Evolutionary conservation across 164 flowering plant genomes (phyloP).

Genomic region (Taxillus chinensis): DNA sequence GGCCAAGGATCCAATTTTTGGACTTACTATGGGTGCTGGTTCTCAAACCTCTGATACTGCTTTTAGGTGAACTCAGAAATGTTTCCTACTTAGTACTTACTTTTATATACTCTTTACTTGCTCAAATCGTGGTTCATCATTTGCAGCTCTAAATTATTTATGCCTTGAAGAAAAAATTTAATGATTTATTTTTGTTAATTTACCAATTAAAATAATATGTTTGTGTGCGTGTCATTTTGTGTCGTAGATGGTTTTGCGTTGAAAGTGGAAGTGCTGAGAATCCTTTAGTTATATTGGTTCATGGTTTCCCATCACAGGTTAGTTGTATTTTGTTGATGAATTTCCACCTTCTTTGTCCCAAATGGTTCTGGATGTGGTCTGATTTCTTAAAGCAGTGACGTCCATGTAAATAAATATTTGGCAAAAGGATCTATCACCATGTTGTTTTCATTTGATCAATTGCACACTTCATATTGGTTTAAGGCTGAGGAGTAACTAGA

Average conservation of each 20-base stretch:
- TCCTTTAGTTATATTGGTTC: constrained; percentile 53
- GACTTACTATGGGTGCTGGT: constrained; percentile 66
- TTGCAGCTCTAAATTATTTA: constrained; percentile 13
- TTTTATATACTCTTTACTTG: background rate
- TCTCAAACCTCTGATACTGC: constrained; percentile 67
- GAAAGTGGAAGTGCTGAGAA: constrained; percentile 70
- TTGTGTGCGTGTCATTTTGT: constrained; percentile 37
- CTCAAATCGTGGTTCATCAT: constrained; percentile 4
- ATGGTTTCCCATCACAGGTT: constrained; percentile 97
- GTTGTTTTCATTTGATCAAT: no score
- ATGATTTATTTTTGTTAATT: constrained; percentile 42
- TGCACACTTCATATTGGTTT: no score
- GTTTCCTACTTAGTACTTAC: background rate
- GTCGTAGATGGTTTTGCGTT: constrained; percentile 91
- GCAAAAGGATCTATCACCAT: no score
- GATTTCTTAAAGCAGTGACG: background rate
- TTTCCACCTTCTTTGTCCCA: background rate
- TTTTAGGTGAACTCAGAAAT: constrained; percentile 52
- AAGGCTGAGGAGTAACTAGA: no score
- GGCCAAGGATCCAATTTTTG: constrained; percentile 91
- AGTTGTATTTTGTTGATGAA: constrained; percentile 7
- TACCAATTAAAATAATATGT: constrained; percentile 33
- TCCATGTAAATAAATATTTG: background rate
- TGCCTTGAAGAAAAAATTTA: constrained; percentile 28
- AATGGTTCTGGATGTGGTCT: background rate